Evolutionary conservation across 768 basidiomycete genomes (phyloP), one percentile per base, ranked within the genome.

Genomic region (Exidia glandulosa): DNA sequence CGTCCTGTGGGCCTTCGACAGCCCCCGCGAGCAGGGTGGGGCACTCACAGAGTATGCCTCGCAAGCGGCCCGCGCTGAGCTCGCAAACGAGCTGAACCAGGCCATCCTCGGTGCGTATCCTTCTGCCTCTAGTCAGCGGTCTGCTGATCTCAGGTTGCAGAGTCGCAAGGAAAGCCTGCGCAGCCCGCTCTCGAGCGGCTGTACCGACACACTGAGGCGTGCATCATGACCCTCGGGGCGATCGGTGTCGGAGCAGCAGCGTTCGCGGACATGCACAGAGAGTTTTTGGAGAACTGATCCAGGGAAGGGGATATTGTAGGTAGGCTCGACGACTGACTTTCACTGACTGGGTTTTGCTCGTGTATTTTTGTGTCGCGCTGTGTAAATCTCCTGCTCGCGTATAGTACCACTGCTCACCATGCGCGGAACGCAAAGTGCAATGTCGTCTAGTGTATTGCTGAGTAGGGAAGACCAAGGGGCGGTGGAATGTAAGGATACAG

Each of bases 31-130:
- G 59, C 85, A 80, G 5, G 83, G 82, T 3, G 63, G 32, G 12
- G 63, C 61, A 16, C 27, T 57, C 23, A 48, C 60, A n/a, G 86
- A 86, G 13, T 79, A 89, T 25, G 88, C 82, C 9, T 84, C 89
- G 41, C 80, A 84, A 61, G 81, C 79, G 47, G 83, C 87, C 32
- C 77, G 88, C 61, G 75, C 81, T 58, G 70, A 76, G 34, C 77
- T 93, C 59, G 86, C 87, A 31, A 84, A 81, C 61, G 88, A 90
- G 72, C 70, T 93, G 37, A 93, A 94, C 66, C 79, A 84, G 69
- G 88, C 85, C 41, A 90, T 94, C 60, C 75, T 94, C 58, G 87
- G 91, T 92, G 65, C 64, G 84, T 73, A 48, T 55, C 34, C 37
- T 36, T 56, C 47, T 16, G n/a, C 58, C 5, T 25, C 10, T 57